Conservation (phyloP, 225 moss, liverwort and hornwort species). For the Neckera pumila region DNA sequence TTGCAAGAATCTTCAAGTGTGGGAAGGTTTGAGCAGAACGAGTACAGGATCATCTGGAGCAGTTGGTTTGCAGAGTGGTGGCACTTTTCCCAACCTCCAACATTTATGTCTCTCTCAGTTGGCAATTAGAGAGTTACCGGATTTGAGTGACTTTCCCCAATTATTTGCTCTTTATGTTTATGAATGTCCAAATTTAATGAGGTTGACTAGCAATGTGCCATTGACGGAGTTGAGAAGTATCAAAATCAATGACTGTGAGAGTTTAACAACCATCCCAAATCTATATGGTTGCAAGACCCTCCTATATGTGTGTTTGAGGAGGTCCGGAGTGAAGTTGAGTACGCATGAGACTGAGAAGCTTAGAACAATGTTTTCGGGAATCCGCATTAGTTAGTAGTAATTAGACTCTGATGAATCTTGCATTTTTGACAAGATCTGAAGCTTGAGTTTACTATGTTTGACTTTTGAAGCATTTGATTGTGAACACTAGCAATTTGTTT, state of each 20-base stretch:
- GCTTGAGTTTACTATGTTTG: neutral
- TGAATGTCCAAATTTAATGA: neutral
- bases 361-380: too few relatives aligned
- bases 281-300: neutral
- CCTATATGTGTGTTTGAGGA: too few relatives aligned
- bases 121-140: accelerated
- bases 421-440: neutral
- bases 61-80: neutral
- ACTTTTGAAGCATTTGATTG: neutral
- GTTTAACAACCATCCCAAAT: neutral
- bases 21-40: neutral
- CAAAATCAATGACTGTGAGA: too few relatives aligned
- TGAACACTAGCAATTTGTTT: neutral
- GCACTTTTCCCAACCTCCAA: neutral
- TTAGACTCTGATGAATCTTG: neutral
- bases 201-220: neutral
- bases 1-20: neutral
- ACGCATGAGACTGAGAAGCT: neutral
- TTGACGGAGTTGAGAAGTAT: too few relatives aligned
- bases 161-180: accelerated
- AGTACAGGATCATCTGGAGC: neutral
- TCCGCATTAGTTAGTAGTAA: too few relatives aligned
- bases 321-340: neutral
- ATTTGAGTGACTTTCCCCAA: neutral
- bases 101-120: accelerated